Base-by-base conservation (phyloP, 225 moss, liverwort and hornwort genomes). In the Sphagnum contortum region DNA sequence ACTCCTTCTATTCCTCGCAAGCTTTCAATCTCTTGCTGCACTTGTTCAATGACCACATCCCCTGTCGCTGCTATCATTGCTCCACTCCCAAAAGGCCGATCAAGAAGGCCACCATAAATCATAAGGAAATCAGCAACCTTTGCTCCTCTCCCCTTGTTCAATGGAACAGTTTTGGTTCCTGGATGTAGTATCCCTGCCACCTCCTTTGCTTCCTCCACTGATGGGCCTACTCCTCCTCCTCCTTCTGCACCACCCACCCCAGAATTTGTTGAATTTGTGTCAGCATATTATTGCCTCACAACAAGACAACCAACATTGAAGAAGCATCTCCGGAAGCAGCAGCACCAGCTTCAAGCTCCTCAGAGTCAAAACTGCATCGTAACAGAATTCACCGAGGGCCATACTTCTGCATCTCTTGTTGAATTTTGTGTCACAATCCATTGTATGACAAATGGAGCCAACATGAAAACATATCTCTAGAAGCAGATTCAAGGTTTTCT, bases 11-110 rank as follows among this genome's bases (percentile, higher is more conserved):
- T 71, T 48, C 62, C 67, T 63, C 57, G 73, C 50, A 87, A 63
- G 44, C 45, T 63, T 69, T 75, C 87, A 51, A 90, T 76, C 67
- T 96, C 96, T 29, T 67, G 77, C 57, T 73, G 75, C 44, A 92
- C 71, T 57, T 76, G 84, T 71, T 96, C 92, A 3, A 88, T 70
- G 10, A 92, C 88, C 9, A 88, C 90, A 66, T 85, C 80, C 8
- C 96, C 96, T 62, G 92, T 66, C n/a, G 87, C 88, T 55, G 88
- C 90, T 44, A 96, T 82, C 54, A 70, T 68, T 44, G 72, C 78
- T 44, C 84, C 90, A 46, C 49, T 74, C 9, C 80, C 74, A 62
- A 67, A 75, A 47, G 90, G 86, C 64, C 91, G 76, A 61, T 95
- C 92, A n/a, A 95, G 76, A 12, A 95, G 86, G 5, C 71, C 75